Percentiles rank a stretch among this genome's conserved stretches.
Evolutionary conservation across 2,329 filamentous ascomycete genomes (phyloP).

Genomic region (Chalaropsis ovoidea): DNA sequence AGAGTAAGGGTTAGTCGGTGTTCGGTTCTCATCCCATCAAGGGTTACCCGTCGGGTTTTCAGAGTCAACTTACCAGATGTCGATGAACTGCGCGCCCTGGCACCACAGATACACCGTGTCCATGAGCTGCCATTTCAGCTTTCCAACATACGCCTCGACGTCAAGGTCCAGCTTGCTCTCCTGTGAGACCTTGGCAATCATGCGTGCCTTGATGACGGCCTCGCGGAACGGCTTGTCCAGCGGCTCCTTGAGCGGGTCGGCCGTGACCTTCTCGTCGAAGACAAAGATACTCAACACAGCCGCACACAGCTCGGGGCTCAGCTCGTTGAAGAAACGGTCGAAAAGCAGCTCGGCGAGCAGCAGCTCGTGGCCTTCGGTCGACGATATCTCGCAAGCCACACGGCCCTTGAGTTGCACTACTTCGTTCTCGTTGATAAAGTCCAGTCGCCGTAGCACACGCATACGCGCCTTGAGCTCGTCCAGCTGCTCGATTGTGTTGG

Average conservation of each 20-base stretch:
- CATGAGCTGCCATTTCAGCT: slow-evolving; percentile 93
- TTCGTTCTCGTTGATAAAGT: slow-evolving; percentile 90
- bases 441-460: slow-evolving; percentile 82
- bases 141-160: slow-evolving; percentile 83
- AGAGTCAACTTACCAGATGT: slow-evolving; percentile 70
- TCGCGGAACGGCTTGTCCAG: slow-evolving; percentile 76
- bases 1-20: slow-evolving; percentile 28
- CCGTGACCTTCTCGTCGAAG: slow-evolving; percentile 89
- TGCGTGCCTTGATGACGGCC: slow-evolving; percentile 75
- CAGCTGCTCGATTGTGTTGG: slow-evolving; percentile 79
- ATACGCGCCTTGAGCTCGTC: slow-evolving; percentile 96
- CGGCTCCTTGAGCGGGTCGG: slow-evolving; percentile 68
- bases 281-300: slow-evolving; percentile 87
- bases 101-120: slow-evolving; percentile 91
- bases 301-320: slow-evolving; percentile 78
- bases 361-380: slow-evolving; percentile 79
- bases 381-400: slow-evolving; percentile 95
- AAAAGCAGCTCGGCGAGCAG: slow-evolving; percentile 89
- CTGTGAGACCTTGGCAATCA: slow-evolving; percentile 84
- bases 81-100: slow-evolving; percentile 76
- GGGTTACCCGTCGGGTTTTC: not conserved
- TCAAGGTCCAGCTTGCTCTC: slow-evolving; percentile 92
- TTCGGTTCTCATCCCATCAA: not conserved
- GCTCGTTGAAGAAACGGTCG: slow-evolving; percentile 95
- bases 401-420: slow-evolving; percentile 95